Percentiles rank a stretch among this genome's conserved stretches.
phyloP scores from a whole-genome alignment of 73 alveolate species.

The Stentor roeselii region DNA sequence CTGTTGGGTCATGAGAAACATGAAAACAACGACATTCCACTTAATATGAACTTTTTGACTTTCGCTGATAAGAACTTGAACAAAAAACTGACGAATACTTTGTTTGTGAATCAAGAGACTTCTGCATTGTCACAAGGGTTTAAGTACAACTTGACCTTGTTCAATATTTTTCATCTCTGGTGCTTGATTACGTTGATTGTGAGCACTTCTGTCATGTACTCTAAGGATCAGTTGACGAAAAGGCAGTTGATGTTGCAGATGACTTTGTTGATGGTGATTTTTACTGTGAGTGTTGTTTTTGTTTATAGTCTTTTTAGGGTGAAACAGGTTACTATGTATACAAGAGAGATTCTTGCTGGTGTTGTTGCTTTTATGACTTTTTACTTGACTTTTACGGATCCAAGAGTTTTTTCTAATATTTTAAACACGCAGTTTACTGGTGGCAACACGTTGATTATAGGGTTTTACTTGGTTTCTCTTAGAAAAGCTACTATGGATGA shows the following conservation, averaged over 20 bases:
- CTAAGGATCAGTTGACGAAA: neutral
- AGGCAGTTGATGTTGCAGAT: neutral
- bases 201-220: neutral
- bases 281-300: neutral
- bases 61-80: neutral
- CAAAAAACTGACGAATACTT: neutral
- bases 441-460: neutral
- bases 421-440: neutral
- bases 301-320: no score
- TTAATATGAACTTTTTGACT: neutral
- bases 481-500: neutral
- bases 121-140: neutral
- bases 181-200: neutral
- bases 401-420: neutral
- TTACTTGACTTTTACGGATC: neutral
- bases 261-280: neutral
- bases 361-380: neutral
- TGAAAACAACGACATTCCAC: neutral
- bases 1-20: conserved; percentile 2
- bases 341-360: neutral
- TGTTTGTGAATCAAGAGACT: neutral
- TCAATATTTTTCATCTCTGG: neutral
- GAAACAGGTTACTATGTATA: neutral
- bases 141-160: neutral
- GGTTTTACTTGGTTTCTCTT: neutral